Evolutionary conservation across 345 rosid genomes (phyloP).

Genomic region (Eucalyptus pauciflora): DNA sequence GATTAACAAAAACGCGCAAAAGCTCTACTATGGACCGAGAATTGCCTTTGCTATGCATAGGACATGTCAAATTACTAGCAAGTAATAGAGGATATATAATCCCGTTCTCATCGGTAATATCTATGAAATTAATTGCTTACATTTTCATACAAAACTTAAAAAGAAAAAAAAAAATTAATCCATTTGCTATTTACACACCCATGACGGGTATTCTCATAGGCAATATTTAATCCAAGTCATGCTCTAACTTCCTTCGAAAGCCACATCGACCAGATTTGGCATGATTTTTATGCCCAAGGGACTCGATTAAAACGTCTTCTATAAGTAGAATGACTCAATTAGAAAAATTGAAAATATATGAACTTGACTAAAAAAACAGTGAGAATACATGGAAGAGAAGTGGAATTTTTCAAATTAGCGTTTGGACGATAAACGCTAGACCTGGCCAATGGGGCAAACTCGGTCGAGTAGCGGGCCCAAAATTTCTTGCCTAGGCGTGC

Average conservation of each 20-base stretch:
- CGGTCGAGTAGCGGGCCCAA: neutral
- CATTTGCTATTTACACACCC: neutral
- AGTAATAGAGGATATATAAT: neutral
- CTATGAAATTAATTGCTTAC: neutral
- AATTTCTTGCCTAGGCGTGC: accelerated
- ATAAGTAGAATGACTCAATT: neutral
- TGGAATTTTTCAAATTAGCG: neutral
- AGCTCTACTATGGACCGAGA: neutral
- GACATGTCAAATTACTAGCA: neutral
- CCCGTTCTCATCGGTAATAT: accelerated
- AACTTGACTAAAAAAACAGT: neutral
- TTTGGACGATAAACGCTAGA: neutral
- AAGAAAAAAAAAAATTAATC: neutral
- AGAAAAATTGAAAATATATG: neutral
- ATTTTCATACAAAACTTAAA: neutral
- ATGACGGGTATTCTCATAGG: accelerated
- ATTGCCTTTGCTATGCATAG: neutral
- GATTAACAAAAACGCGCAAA: no score
- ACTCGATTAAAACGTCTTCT: neutral
- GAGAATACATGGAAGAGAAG: neutral
- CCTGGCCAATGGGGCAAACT: neutral
- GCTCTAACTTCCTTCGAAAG: neutral
- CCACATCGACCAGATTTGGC: neutral
- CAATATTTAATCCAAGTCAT: neutral
- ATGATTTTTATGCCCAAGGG: neutral